A percentile compares a stretch with the other conserved stretches of the same genome.
These are phyloP conservation scores for Salix brachista DNA, from an alignment of 345 rosid genomes.

Conservation along the genomic window DNA sequence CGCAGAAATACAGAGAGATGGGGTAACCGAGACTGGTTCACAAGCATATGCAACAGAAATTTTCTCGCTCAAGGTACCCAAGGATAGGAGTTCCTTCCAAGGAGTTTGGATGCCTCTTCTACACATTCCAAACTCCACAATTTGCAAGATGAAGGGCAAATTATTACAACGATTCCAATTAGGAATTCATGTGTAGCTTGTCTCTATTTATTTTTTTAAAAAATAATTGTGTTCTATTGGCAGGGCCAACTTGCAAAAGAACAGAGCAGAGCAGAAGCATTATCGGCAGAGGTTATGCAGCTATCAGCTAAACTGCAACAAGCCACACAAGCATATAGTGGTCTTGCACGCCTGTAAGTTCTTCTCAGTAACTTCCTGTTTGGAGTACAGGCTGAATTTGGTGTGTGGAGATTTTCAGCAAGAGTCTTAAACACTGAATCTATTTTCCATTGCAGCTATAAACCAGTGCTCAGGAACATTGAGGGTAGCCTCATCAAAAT, in stretches of 20 bases:
- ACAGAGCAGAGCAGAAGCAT: conserved; percentile 78
- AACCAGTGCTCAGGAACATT: conserved; percentile 75
- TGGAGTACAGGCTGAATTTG: background rate
- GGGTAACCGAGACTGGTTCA: conserved; percentile 30
- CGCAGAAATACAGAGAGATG: conserved; percentile 27
- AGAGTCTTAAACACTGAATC: background rate
- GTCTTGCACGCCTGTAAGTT: conserved; percentile 71
- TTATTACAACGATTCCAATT: background rate
- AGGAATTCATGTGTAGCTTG: background rate
- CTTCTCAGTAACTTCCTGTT: background rate
- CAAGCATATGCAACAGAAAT: conserved; percentile 40
- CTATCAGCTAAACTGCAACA: conserved; percentile 74
- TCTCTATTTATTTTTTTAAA: too few species aligned
- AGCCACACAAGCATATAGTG: conserved; percentile 69
- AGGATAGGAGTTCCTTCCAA: background rate
- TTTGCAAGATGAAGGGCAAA: conserved; percentile 1
- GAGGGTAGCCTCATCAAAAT: conserved; percentile 79
- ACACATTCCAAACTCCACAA: background rate
- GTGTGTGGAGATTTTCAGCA: background rate
- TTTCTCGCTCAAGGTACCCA: conserved; percentile 62
- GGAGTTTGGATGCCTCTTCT: background rate
- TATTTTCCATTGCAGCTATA: conserved; percentile 53
- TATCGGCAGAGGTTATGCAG: conserved; percentile 81
- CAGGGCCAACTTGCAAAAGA: conserved; percentile 76
- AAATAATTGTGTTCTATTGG: background rate